These are phyloP conservation scores for Medicago ruthenica DNA, from an alignment of 306 rosid genomes.

Conservation along the genomic window DNA sequence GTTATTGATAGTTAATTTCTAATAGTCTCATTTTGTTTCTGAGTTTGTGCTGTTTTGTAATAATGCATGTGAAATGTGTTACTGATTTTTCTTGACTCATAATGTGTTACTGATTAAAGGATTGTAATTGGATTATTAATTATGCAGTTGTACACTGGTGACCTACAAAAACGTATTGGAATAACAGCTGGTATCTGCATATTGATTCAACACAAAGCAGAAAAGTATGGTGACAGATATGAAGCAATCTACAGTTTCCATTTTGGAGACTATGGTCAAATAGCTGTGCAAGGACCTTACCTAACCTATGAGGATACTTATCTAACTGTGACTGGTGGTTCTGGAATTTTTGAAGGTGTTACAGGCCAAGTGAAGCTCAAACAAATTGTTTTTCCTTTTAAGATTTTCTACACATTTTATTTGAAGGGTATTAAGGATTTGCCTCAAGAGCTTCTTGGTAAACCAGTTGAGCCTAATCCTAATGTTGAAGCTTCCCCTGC, in stretches of 20 bases:
- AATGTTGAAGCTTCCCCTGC: no score
- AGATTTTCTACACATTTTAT: not conserved
- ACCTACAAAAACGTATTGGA: slow-evolving; percentile 62
- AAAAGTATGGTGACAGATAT: slow-evolving; percentile 61
- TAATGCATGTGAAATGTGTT: not conserved
- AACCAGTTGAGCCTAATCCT: no score
- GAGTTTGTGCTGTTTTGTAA: no score
- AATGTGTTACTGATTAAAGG: no score
- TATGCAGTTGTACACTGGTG: slow-evolving; percentile 59
- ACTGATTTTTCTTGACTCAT: not conserved
- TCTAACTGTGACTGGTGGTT: not conserved
- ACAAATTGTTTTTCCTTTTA: not conserved
- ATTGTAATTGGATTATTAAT: not conserved
- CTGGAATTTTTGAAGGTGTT: not conserved
- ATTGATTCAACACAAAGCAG: slow-evolving; percentile 59
- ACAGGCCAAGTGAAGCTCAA: not conserved
- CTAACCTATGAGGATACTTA: not conserved
- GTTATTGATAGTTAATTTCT: no score
- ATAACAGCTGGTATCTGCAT: slow-evolving; percentile 66
- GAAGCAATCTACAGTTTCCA: slow-evolving; percentile 71
- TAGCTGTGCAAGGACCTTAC: not conserved
- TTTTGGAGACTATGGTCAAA: slow-evolving; percentile 55
- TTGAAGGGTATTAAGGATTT: not conserved
- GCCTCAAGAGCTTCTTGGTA: not conserved
- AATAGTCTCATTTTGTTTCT: no score